Evolutionary conservation across 148 eudicot genomes (phyloP), one percentile per base, ranked within the genome.

Genomic region (Dianthus caryophyllus): DNA sequence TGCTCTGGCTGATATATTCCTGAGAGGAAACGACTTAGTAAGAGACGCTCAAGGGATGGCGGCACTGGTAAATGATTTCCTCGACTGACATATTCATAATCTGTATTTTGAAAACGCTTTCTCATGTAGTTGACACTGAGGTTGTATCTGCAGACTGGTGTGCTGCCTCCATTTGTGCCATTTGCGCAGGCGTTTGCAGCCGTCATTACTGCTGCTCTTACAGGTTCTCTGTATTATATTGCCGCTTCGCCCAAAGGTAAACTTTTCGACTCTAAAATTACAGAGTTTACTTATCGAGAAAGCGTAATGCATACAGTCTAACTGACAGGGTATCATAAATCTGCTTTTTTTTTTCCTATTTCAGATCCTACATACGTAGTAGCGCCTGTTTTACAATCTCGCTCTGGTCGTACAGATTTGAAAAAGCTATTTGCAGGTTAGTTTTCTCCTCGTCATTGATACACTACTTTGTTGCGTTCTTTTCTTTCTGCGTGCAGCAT

Each of bases 141-240:
- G 11, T 29, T 50, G n/a, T 11, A 60, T 71, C 12, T 61, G 57
- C 66, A 94, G 99, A 74, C 97, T 21, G 99, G 99, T 59, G 81
- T 94, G 65, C 78, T 94, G 72, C 99, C 99, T 66, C 96, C 97
- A 61, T 84, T 83, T 71, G 99, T 90, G 29, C 99, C 99, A 21
- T 93, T 93, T 82, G 98, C 98, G 65, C 98, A 93, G 65, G 98
- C 96, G 53, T 94, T 94, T 82, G 99, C 99, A 53, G 97, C 99
- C 22, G 97, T 86, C 38, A 83, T 90, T 67, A 94, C 99, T 38
- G 99, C 99, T 46, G 96, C 89, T 41, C 92, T 94, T 67, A 94
- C 99, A 0, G 96, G 97, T 38, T 88, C 99, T 24, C 88, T 94
- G 24, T 94, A 94, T 66, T 94, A 90, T 21, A 77, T 94, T 57